Evolutionary conservation across 192 early-diverging fungal genomes (phyloP), one percentile per base, ranked within the genome.

Genomic region (Dissophora globulifera): DNA sequence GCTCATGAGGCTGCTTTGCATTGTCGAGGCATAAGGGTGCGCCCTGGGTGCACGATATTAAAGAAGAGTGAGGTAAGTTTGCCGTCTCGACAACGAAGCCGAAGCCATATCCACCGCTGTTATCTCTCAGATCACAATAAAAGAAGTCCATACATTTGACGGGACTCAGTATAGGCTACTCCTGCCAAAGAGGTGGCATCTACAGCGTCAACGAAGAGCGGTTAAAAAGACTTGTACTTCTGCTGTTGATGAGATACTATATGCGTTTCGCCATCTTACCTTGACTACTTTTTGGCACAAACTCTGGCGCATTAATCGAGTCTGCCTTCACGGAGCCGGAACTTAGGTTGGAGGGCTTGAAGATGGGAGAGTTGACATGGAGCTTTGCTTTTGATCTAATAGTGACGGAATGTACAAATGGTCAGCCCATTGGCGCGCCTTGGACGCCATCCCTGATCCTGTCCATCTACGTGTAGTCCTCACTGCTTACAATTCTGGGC

Each of bases 291-390:
- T 85, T 88, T 27, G 88, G 88, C 19, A 88, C 79, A 58, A 89
- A 89, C 27, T 84, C 80, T 20, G 87, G 86, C 1, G 88, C 87
- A 55, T 85, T 79, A 13, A 84, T 65, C 38, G 81, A 68, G 42
- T 86, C 85, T 26, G 79, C 80, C 27, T 83, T 79, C 46, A 83
- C 84, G 23, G 82, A 82, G 23, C 72, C 58, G 19, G 82, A 81
- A 25, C 78, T 59, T 47, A 76, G 67, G 49, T 48, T 79, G 9
- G 81, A 63, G 19, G 88, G 88, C 40, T 84, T 88, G 57, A 90
- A 90, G 9, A 89, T 83, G n/a, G 89, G 89, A 16, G 89, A 90
- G 51, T 88, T 87, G 33, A 90, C 86, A 49, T 85, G 87, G 45
- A 90, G 78, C 56, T 86, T 87, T 22, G 84, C 67, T 54, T 88